A percentile compares a stretch with the other conserved stretches of the same genome.
Evolutionary conservation across 139 green algal species (phyloP).

Genomic region (Chlamydomonas eustigma): DNA sequence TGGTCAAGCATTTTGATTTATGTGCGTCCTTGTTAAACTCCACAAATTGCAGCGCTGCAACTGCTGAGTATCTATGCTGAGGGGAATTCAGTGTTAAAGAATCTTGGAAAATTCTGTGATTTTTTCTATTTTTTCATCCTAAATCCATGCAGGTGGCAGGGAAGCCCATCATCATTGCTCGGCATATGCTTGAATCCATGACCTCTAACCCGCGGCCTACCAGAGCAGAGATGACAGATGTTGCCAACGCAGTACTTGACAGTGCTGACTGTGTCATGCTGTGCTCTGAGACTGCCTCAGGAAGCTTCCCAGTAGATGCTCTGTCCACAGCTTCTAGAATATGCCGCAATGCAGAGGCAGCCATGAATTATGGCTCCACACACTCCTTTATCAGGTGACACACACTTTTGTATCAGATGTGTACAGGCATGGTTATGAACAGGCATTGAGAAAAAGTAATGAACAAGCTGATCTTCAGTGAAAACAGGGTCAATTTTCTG

Average conservation of each 20-base stretch:
- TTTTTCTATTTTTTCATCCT: too few species aligned
- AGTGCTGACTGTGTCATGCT: conserved; percentile 51
- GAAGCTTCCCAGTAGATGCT: conserved; percentile 49
- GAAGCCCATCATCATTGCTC: conserved; percentile 49
- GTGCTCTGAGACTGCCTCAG: conserved; percentile 45
- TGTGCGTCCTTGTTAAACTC: too few species aligned
- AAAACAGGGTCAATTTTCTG: too few species aligned
- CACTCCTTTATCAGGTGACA: conserved; percentile 50
- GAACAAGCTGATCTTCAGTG: too few species aligned
- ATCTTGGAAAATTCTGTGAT: too few species aligned
- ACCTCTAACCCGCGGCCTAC: conserved; percentile 51
- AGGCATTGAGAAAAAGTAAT: too few species aligned
- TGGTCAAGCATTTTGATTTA: too few species aligned
- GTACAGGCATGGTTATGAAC: too few species aligned
- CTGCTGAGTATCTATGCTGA: too few species aligned
- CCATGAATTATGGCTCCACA: conserved; percentile 50
- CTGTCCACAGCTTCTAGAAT: conserved; percentile 42
- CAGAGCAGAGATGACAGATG: conserved; percentile 61
- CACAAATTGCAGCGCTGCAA: too few species aligned
- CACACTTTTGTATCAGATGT: too few species aligned
- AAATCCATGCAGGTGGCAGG: conserved; percentile 29
- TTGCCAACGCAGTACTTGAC: conserved; percentile 59
- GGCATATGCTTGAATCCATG: conserved; percentile 59
- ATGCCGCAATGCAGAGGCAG: conserved; percentile 48
- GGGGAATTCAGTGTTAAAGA: too few species aligned